Conservation (phyloP, 805 yeast genomes). For the Komagataella mondaviorum region DNA sequence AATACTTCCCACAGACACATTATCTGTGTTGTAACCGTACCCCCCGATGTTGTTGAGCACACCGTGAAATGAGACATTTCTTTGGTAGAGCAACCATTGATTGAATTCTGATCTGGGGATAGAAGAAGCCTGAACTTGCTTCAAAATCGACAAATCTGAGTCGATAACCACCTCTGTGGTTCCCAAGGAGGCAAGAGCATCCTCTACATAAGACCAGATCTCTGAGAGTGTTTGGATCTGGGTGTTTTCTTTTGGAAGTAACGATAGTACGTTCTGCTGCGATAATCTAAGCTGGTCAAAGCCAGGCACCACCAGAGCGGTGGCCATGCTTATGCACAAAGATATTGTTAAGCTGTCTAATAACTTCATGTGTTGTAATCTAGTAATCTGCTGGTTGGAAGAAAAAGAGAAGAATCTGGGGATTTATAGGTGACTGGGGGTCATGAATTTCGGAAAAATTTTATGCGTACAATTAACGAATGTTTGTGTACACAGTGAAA, state of each 20-base stretch:
- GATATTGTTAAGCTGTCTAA: not conserved
- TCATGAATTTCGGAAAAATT: not conserved
- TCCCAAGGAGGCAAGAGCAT: not conserved
- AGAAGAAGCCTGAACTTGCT: not conserved
- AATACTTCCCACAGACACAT: slow-evolving; percentile 53
- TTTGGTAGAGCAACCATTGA: slow-evolving; percentile 34
- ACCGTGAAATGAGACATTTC: slow-evolving; percentile 25
- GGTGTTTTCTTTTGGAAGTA: not conserved
- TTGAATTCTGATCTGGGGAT: slow-evolving; percentile 25
- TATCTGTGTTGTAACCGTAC: slow-evolving; percentile 10
- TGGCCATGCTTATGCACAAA: not conserved
- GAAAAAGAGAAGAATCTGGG: not conserved
- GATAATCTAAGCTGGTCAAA: not conserved
- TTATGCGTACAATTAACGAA: not conserved
- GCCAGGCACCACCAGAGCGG: not conserved
- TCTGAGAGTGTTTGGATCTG: not conserved
- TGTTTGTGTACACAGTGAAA: not conserved
- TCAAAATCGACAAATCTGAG: not conserved
- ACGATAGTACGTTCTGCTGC: not conserved
- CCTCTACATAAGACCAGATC: not conserved
- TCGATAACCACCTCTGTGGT: not conserved
- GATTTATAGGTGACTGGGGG: not conserved
- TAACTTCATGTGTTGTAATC: not conserved
- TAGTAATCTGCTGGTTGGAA: not conserved
- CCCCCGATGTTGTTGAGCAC: slow-evolving; percentile 49